These are phyloP conservation scores for Mycena albidolilacea DNA, from an alignment of 768 basidiomycete genomes.

Conservation along the genomic window DNA sequence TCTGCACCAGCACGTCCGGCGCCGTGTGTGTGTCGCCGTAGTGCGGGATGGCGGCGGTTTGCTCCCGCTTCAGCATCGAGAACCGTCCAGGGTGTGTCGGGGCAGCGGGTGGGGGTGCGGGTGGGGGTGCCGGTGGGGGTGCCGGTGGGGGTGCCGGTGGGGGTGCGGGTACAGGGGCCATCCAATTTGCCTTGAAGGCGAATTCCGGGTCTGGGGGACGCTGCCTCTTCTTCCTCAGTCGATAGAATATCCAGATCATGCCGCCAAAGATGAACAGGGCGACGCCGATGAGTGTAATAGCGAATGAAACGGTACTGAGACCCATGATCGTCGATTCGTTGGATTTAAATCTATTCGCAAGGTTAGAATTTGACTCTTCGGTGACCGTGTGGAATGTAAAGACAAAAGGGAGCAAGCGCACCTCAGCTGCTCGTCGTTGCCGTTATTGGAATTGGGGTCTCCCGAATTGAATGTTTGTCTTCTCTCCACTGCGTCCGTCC, in stretches of 20 bases:
- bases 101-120: neutral
- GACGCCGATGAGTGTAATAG: neutral
- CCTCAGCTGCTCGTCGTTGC: neutral
- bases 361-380: neutral
- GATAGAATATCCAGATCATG: slow-evolving; percentile 4
- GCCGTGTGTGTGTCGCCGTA: slow-evolving; percentile 5
- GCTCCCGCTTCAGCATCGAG: slow-evolving; percentile 17
- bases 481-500: neutral
- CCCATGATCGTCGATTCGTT: neutral
- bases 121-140: neutral
- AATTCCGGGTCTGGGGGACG: neutral
- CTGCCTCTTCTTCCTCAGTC: neutral
- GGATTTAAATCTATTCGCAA: neutral
- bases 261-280: neutral
- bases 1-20: slow-evolving; percentile 11
- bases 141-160: neutral
- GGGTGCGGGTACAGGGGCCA: neutral
- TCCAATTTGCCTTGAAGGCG: neutral
- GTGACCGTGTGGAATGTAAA: neutral
- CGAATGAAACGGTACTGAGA: neutral
- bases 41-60: neutral
- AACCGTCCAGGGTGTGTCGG: neutral
- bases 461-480: neutral
- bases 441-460: neutral
- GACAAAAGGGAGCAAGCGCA: neutral